Base-by-base conservation (phyloP, 2,329 filamentous ascomycete species). In the Simplicillium sp. region DNA sequence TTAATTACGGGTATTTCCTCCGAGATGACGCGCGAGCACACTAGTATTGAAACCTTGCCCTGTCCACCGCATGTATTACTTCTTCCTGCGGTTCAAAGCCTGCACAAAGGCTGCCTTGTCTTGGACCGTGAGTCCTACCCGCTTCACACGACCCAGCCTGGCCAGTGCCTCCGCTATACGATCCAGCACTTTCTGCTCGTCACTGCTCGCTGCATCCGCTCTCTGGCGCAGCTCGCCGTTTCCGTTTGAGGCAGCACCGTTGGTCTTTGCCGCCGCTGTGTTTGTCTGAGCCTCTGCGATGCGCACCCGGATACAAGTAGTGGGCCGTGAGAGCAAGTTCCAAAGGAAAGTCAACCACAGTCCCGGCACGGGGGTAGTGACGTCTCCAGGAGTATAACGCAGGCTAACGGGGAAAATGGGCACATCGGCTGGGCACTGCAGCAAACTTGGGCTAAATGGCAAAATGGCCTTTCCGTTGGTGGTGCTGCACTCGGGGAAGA, bases 401-500 rank as follows among this genome's bases (percentile, higher is more conserved):
- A 98, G 69, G 59, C 84, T 94, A 45, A 98, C 75, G 1, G 92
- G 89, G 65, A 94, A 97, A 50, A 98, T 87, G 55, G 82, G 84
- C 8, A 81, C 81, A 40, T 74, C 69, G 6, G 76, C 59, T 0
- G 82, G 77, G 0, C 77, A 77, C 13, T 79, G 74, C 3, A 92
- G 67, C 2, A 98, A 70, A 38, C 80, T 82, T 0, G 84, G 87
- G 45, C 84, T 87, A 41, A 95, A 77, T 2, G 87, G 85, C 11
- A 98, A 65, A 46, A 97, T 89, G 4, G 84, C 92, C 50, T 86
- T 82, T 46, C 90, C 90, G 56, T 98, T 98, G 35, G 87, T 95
- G 1, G 92, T 94, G 4, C 84, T 92, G 62, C 84, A 90, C 65
- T 98, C 92, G 11, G 92, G 90, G 59, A 97, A 96, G 2, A 95